Percentiles rank a stretch among this genome's conserved stretches.
Conservation (phyloP, 1,284 basidiomycete species). For the Phaffia rhodozyma region DNA sequence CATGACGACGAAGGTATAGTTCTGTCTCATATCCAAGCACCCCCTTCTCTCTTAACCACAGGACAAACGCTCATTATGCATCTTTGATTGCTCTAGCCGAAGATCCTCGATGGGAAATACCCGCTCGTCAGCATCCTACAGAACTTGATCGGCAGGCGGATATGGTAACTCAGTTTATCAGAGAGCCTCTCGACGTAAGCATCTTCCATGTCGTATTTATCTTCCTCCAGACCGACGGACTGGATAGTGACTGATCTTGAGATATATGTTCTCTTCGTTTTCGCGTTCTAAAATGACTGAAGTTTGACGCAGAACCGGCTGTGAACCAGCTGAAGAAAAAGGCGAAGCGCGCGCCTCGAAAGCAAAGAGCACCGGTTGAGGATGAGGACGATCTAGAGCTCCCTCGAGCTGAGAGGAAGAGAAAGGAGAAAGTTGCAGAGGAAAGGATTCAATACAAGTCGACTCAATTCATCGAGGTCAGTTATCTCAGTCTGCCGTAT, state of each 20-base stretch:
- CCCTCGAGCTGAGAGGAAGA: slow-evolving; percentile 23
- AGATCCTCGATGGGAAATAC: slow-evolving; percentile 46
- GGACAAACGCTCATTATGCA: slow-evolving; percentile 26
- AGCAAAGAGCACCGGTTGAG: background rate
- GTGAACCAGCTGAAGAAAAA: slow-evolving; percentile 14
- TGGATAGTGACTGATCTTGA: background rate
- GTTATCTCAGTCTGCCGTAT: background rate
- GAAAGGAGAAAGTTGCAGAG: slow-evolving; percentile 5
- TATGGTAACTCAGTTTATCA: slow-evolving; percentile 30
- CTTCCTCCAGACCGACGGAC: background rate
- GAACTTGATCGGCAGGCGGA: slow-evolving; percentile 26
- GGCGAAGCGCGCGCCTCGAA: background rate
- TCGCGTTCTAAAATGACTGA: background rate
- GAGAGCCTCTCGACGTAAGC: slow-evolving; percentile 28
- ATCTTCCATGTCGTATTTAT: background rate
- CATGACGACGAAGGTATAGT: slow-evolving; percentile 46
- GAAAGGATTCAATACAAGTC: slow-evolving; percentile 62
- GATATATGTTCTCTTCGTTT: background rate
- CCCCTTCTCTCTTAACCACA: background rate
- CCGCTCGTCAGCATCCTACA: slow-evolving; percentile 21
- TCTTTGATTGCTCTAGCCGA: slow-evolving; percentile 18
- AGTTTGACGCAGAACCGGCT: slow-evolving; percentile 8
- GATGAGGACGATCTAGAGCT: slow-evolving; percentile 11
- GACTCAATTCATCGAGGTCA: slow-evolving; percentile 63
- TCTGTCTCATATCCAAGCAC: background rate